Base-by-base conservation (phyloP, 352 stramenopile genomes). In the Phytophthora sojae region DNA sequence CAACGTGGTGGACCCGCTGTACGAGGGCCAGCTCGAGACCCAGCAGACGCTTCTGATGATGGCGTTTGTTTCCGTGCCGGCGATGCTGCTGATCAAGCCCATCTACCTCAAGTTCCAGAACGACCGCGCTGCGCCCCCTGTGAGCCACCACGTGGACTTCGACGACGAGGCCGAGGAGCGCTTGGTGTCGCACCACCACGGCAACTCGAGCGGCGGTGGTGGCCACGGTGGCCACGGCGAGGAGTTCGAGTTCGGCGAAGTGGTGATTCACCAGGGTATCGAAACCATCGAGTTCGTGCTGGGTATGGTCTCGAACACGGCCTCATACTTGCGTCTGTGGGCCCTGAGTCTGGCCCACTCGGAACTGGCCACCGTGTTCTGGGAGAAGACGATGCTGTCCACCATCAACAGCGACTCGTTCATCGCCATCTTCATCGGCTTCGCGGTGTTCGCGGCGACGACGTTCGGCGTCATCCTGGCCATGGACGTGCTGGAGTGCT, bases 271-370 rank as follows among this genome's bases (percentile, higher is more conserved):
- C 85, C 97, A 99, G 75, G 97, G 86, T 30, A 99, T 99, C 80
- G 97, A 99, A 85, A 99, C 98, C 26, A 99, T 99, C 71, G 98
- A 99, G 84, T 99, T 99, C 69, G 97, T 99, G 68, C 91, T 99
- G 57, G 97, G 98, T 37, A 99, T 99, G 95, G 95, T 99, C 29
- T 99, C 97, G 57, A 99, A 99, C 89, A 99, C 98, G 25, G 98
- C 98, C 9, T 99, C 97, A 32, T 99, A 99, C 85, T 88, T 99
- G 63, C 97, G 98, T 95, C 92, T 99, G 11, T 99, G 98, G 98
- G 98, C 98, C 12, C 75, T 99, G 53, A 99, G 94, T 75, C 84
- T 99, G 35, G 98, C 98, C 23, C 98, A 99, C 89, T 99, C 97
- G 14, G 97, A 96, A 64, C 63, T 96, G 54, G 78, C 89, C 51